These are phyloP conservation scores for Populus hybrid DNA, from an alignment of 441 rosid species.

Conservation along the genomic window DNA sequence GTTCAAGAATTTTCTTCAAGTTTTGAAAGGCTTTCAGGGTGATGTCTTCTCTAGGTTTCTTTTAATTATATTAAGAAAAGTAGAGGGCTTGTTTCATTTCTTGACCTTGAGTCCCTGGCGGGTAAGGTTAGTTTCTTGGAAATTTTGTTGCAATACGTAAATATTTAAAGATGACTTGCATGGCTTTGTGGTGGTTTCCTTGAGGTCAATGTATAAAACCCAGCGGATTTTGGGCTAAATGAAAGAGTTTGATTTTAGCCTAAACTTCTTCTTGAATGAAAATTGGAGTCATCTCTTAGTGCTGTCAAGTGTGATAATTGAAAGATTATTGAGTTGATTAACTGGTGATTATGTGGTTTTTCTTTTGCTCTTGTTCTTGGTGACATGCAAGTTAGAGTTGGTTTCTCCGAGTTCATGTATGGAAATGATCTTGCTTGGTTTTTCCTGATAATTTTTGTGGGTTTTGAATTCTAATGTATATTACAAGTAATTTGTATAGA, in stretches of 20 bases:
- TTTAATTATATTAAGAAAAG: not conserved
- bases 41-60: not conserved
- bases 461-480: not conserved
- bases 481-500: not conserved
- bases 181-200: not conserved
- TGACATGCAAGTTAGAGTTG: not conserved
- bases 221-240: not conserved
- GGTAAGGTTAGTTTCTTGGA: not conserved
- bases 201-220: not conserved
- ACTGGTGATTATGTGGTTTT: too few relatives aligned
- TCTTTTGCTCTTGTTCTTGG: too few relatives aligned
- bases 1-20: not conserved
- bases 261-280: too few relatives aligned
- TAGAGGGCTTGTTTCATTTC: not conserved
- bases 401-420: not conserved
- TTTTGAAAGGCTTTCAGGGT: not conserved
- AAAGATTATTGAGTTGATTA: not conserved
- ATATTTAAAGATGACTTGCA: not conserved
- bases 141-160: not conserved
- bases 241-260: not conserved
- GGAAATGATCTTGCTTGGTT: not conserved
- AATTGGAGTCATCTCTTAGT: too few relatives aligned
- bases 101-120: not conserved
- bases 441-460: not conserved
- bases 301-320: not conserved